Percentiles rank a stretch among this genome's conserved stretches.
phyloP scores from a whole-genome alignment of 2,329 filamentous ascomycete species.

The Westerdykella ornata region DNA sequence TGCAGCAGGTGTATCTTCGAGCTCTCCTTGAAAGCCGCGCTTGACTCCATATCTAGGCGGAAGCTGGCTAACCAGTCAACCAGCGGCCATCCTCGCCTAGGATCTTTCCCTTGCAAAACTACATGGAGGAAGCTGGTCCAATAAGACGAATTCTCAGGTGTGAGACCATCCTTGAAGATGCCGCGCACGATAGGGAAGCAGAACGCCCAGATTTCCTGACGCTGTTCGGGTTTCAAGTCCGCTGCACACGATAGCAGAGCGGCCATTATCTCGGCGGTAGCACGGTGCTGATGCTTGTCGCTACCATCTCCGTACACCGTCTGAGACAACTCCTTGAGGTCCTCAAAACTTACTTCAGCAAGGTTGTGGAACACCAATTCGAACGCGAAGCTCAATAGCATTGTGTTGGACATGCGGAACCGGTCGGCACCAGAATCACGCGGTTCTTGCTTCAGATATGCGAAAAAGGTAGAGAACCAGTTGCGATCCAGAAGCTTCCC shows the following conservation, averaged over 20 bases:
- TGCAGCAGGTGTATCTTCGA: conserved; percentile 91
- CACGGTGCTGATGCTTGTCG: conserved; percentile 95
- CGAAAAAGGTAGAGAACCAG: conserved; percentile 85
- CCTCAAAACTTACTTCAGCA: conserved; percentile 72
- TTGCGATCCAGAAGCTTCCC: conserved; percentile 70
- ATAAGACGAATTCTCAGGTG: conserved; percentile 88
- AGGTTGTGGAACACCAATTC: conserved; percentile 78
- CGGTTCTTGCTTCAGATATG: conserved; percentile 92
- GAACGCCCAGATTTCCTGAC: conserved; percentile 77
- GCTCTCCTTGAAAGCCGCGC: conserved; percentile 97
- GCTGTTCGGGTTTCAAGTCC: conserved; percentile 67
- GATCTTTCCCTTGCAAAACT: conserved; percentile 81
- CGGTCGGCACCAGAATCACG: conserved; percentile 73
- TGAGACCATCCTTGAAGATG: conserved; percentile 85
- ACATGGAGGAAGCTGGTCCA: conserved; percentile 94
- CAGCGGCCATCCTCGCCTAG: conserved; percentile 77
- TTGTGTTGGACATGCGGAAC: conserved; percentile 81
- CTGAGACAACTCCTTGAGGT: conserved; percentile 73
- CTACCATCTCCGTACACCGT: conserved; percentile 84
- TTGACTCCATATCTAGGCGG: conserved; percentile 86
- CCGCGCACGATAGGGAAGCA: conserved; percentile 80
- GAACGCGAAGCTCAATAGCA: conserved; percentile 82
- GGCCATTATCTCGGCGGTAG: conserved; percentile 87
- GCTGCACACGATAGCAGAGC: conserved; percentile 74
- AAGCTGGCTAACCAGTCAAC: conserved; percentile 77